Evolutionary conservation across 2,329 filamentous ascomycete genomes (phyloP), one percentile per base, ranked within the genome.

Genomic region (Uncinocarpus reesii): DNA sequence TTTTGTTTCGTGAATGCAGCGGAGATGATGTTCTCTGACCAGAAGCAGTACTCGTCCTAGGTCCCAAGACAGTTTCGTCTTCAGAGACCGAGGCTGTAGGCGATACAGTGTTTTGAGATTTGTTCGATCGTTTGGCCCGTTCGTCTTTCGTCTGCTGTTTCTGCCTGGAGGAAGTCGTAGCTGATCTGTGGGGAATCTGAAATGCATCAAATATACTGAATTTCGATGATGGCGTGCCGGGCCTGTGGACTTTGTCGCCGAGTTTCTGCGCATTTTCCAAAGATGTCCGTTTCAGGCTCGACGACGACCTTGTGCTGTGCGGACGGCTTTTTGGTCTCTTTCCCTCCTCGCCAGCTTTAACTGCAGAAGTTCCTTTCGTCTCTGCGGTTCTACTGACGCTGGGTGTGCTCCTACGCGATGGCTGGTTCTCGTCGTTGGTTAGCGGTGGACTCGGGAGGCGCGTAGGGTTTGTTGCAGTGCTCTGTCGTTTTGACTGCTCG

Each of bases 361-460:
- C 16, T 28, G 42, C 8, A n/a, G 49, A 36, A 36, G 21, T 20
- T 36, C 41, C 53, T 51, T 63, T 66, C 32, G 65, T 62, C n/a
- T 60, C 60, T 29, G 60, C 51, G 29, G 41, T 38, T 35, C 53
- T 46, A 21, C 51, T 60, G 53, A 56, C 63, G 57, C 46, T 66
- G 7, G 61, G 59, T 51, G 50, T 63, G 66, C 48, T 61, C 63
- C 52, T 64, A 67, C 35, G 60, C 13, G 32, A 43, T 59, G 26
- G 62, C 61, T 10, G 62, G 62, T 23, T 60, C 57, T 72, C 70
- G 24, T 67, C 57, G 21, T 63, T 63, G 7, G 71, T 73, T 53
- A 73, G 62, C 6, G 71, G 71, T 4, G 71, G 71, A 45, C 71
- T 74, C 11, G 71, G 71, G 47, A 70, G 65, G 53, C 66, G 58